Evolutionary conservation across 2,329 filamentous ascomycete species (phyloP).

Genomic region (Alternaria viburni): DNA sequence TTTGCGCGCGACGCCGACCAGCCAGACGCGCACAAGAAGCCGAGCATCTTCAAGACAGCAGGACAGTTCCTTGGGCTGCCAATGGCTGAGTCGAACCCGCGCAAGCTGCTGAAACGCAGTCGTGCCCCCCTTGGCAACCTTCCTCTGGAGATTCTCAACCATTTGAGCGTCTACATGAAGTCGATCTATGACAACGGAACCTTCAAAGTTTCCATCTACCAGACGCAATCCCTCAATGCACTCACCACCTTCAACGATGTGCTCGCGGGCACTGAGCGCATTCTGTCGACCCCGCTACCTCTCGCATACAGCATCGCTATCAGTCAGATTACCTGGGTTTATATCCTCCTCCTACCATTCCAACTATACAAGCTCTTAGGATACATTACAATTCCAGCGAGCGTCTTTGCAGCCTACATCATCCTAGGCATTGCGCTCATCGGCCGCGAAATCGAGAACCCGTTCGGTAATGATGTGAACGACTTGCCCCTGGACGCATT

Average conservation of each 20-base stretch:
- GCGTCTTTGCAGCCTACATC: constrained; percentile 75
- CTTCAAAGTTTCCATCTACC: constrained; percentile 62
- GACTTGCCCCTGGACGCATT: constrained; percentile 70
- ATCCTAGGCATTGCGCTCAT: constrained; percentile 79
- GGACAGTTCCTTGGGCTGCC: constrained; percentile 77
- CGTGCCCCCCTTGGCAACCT: constrained; percentile 77
- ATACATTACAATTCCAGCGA: constrained; percentile 80
- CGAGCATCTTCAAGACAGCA: constrained; percentile 59
- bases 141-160: constrained; percentile 77
- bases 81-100: constrained; percentile 77
- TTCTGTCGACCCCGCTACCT: constrained; percentile 80
- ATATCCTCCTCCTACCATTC: constrained; percentile 80
- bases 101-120: constrained; percentile 74
- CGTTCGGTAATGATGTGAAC: constrained; percentile 83
- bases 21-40: constrained; percentile 49
- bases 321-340: constrained; percentile 83
- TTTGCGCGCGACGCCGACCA: constrained; percentile 64
- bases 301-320: constrained; percentile 86
- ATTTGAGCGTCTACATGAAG: constrained; percentile 72
- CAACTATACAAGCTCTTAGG: constrained; percentile 69
- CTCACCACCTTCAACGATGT: constrained; percentile 73
- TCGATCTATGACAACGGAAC: constrained; percentile 62
- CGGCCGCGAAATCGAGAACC: constrained; percentile 83
- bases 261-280: constrained; percentile 73
- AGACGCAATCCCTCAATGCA: constrained; percentile 65